Evolutionary conservation across 202 grass and related monocot genomes (phyloP).

Genomic region (Elaeis oleifera): DNA sequence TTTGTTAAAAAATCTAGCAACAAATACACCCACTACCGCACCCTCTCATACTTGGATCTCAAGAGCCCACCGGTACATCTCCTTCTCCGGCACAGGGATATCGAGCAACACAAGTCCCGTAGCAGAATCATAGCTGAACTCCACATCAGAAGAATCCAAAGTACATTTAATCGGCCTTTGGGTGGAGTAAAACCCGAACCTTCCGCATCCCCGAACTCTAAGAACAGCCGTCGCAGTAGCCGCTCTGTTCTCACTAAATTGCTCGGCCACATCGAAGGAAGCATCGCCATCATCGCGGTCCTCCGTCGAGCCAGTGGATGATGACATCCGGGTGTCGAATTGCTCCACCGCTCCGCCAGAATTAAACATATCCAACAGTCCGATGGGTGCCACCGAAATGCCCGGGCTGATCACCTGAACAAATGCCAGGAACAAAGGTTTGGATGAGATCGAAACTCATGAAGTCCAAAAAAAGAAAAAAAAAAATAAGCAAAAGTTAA

Average conservation of each 20-base stretch:
- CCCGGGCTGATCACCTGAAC: conserved; percentile 10
- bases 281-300: not conserved
- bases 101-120: conserved; percentile 30
- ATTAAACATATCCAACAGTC: conserved; percentile 83
- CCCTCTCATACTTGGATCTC: not conserved
- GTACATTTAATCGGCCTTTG: conserved; percentile 41
- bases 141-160: conserved; percentile 37
- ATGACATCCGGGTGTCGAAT: conserved; percentile 13
- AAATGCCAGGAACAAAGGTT: no score
- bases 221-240: conserved; percentile 18
- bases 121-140: conserved; percentile 34
- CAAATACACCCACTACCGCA: no score
- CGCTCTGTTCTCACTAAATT: not conserved
- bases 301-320: not conserved
- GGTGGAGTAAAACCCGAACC: conserved; percentile 65
- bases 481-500: not conserved
- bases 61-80: conserved; percentile 2
- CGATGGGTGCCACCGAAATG: conserved; percentile 39
- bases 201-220: conserved; percentile 51
- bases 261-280: not conserved
- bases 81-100: conserved; percentile 4
- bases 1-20: no score
- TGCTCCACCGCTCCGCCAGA: conserved; percentile 63
- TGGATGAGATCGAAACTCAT: no score
- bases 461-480: not conserved